Conservation (phyloP, 2,329 filamentous ascomycete species). For the Grosmannia penicillata region DNA sequence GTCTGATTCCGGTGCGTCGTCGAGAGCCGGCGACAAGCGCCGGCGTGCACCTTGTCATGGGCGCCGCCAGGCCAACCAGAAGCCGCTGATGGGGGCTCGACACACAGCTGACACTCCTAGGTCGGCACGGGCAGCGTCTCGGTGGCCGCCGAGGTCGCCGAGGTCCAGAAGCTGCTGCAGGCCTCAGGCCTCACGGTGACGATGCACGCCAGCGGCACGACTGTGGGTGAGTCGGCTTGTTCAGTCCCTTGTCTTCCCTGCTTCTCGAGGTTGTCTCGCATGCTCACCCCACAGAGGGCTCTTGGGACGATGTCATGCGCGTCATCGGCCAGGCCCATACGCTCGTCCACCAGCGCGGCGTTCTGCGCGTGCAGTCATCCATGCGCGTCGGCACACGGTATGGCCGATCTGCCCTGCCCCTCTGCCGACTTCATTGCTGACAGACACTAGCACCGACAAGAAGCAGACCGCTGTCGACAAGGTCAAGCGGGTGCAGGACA, state of each 20-base stretch:
- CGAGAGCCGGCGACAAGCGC: no score
- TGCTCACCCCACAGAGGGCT: constrained; percentile 51
- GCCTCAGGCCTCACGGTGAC: constrained; percentile 66
- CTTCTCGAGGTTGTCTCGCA: no score
- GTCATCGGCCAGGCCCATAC: constrained; percentile 78
- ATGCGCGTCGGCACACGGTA: constrained; percentile 72
- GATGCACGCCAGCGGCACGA: constrained; percentile 92
- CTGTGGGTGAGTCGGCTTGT: constrained; percentile 53
- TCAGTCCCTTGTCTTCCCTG: neutral
- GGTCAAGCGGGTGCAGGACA: constrained; percentile 44
- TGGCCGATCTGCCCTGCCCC: constrained; percentile 10
- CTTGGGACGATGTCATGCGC: constrained; percentile 77
- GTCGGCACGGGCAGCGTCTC: constrained; percentile 67
- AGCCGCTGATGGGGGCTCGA: no score
- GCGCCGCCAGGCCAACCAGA: no score
- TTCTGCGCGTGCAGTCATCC: constrained; percentile 72
- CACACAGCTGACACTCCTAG: constrained; percentile 23
- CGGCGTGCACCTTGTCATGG: no score
- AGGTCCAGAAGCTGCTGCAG: constrained; percentile 73
- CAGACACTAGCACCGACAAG: constrained; percentile 57
- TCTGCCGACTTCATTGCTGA: constrained; percentile 8
- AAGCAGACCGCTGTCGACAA: constrained; percentile 69
- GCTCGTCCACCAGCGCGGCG: constrained; percentile 61
- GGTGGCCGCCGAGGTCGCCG: constrained; percentile 71
- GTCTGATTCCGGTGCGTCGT: constrained; percentile 59